Percentiles rank a stretch among this genome's conserved stretches.
phyloP scores from a whole-genome alignment of 1,284 basidiomycete species.

The Neonothopanus nambi region DNA sequence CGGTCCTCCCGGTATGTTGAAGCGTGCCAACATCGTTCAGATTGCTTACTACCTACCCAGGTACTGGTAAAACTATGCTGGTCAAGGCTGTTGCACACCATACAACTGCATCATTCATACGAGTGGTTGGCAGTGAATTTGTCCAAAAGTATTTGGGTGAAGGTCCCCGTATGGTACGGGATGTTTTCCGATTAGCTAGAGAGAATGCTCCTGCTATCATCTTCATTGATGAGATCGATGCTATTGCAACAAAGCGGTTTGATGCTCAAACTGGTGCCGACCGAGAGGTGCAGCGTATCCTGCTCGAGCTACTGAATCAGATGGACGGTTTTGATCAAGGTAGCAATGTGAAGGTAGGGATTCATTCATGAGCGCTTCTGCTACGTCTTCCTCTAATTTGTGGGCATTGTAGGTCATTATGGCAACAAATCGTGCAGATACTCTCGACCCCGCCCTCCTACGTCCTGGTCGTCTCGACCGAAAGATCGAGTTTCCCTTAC shows the following conservation, averaged over 20 bases:
- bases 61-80: constrained; percentile 99
- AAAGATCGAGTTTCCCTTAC: constrained; percentile 98
- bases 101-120: constrained; percentile 96
- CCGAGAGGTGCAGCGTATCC: constrained; percentile 97
- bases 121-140: constrained; percentile 97
- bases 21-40: constrained; percentile 14
- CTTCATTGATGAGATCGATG: constrained; percentile 99
- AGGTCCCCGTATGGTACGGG: constrained; percentile 99
- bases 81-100: constrained; percentile 99
- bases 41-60: constrained; percentile 39
- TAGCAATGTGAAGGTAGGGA: constrained; percentile 96
- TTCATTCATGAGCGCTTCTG: constrained; percentile 15
- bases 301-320: constrained; percentile 98
- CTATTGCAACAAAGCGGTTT: constrained; percentile 99
- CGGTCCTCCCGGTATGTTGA: neutral
- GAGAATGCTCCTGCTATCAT: constrained; percentile 99
- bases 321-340: constrained; percentile 99
- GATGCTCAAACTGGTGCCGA: constrained; percentile 99
- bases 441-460: constrained; percentile 93
- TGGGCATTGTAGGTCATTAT: constrained; percentile 80
- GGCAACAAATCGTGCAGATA: constrained; percentile 97
- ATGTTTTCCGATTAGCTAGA: constrained; percentile 96
- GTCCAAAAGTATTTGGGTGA: constrained; percentile 99
- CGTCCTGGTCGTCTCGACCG: constrained; percentile 97
- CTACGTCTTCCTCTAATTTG: neutral